Conservation (phyloP, 2,329 filamentous ascomycete genomes). For the Scedosporium minutisporum region DNA sequence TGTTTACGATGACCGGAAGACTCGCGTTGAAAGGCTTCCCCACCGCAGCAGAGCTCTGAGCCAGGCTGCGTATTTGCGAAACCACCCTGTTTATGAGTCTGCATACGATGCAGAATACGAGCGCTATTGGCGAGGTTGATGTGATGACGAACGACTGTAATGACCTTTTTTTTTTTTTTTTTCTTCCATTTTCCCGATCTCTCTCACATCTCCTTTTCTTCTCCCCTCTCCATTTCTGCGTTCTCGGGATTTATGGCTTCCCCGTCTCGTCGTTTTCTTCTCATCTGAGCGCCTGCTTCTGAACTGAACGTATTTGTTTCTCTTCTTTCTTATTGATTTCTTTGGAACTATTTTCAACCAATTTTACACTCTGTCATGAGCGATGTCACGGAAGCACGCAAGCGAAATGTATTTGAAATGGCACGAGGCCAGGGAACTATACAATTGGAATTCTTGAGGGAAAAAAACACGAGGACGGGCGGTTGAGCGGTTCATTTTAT, state of each 20-base stretch:
- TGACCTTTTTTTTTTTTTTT: constrained; percentile 7
- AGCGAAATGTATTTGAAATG: neutral
- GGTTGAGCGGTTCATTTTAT: constrained; percentile 1
- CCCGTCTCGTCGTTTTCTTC: neutral
- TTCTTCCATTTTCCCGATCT: constrained; percentile 11
- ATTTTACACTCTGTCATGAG: constrained; percentile 7
- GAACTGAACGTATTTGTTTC: constrained; percentile 9
- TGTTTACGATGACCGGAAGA: constrained; percentile 36
- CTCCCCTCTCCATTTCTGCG: constrained; percentile 9
- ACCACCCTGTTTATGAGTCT: constrained; percentile 12
- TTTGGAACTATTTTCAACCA: constrained; percentile 14
- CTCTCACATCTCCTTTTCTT: constrained; percentile 13
- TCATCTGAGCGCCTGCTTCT: neutral
- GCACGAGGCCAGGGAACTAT: neutral
- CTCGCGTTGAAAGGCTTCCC: constrained; percentile 33
- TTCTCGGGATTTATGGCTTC: neutral
- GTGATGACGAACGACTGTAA: constrained; percentile 5
- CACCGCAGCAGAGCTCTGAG: constrained; percentile 38
- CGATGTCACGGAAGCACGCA: neutral
- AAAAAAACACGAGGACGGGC: too few relatives aligned
- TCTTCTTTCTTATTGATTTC: constrained; percentile 14
- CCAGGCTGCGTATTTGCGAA: constrained; percentile 33
- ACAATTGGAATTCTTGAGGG: neutral
- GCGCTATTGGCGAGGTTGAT: neutral
- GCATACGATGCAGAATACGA: constrained; percentile 10